Conservation (phyloP, 2,329 filamentous ascomycete species). For the Periconia sp. region DNA sequence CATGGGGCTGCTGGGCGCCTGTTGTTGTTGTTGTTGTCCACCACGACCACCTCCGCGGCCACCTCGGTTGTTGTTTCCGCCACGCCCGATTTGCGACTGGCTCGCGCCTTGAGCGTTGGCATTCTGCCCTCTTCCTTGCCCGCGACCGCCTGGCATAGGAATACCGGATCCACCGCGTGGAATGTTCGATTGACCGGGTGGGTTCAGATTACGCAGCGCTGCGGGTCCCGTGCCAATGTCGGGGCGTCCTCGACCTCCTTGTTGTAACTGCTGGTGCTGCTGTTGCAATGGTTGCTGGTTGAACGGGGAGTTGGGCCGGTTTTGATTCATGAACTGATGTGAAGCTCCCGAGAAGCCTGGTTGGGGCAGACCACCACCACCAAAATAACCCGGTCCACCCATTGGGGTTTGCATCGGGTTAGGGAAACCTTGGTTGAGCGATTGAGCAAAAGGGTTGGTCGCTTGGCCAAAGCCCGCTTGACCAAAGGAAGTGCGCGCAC, state of each 20-base stretch:
- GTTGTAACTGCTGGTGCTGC: conserved; percentile 19
- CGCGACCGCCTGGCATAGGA: conserved; percentile 28
- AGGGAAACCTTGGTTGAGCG: conserved; percentile 14
- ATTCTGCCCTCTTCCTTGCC: conserved; percentile 1
- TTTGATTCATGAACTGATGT: conserved; percentile 6
- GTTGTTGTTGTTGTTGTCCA: conserved; percentile 22
- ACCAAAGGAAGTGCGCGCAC: conserved; percentile 9
- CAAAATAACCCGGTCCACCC: not conserved
- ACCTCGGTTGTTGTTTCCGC: conserved; percentile 28
- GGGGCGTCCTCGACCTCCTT: conserved; percentile 17
- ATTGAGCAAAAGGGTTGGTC: conserved; percentile 17
- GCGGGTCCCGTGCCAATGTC: conserved; percentile 32
- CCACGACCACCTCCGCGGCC: conserved; percentile 23
- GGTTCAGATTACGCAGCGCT: conserved; percentile 27
- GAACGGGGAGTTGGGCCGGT: conserved; percentile 23
- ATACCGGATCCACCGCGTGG: conserved; percentile 36
- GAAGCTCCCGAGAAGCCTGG: conserved; percentile 21
- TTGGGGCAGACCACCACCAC: conserved; percentile 19
- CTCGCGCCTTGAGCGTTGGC: conserved; percentile 13
- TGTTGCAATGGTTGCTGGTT: conserved; percentile 19
- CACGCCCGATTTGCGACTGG: conserved; percentile 29
- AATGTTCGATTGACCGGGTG: conserved; percentile 27
- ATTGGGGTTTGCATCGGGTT: conserved; percentile 14
- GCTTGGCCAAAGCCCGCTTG: conserved; percentile 13
- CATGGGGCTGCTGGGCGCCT: conserved; percentile 24